Evolutionary conservation across 208 protist genomes (phyloP).

Genomic region (Leishmania braziliensis): DNA sequence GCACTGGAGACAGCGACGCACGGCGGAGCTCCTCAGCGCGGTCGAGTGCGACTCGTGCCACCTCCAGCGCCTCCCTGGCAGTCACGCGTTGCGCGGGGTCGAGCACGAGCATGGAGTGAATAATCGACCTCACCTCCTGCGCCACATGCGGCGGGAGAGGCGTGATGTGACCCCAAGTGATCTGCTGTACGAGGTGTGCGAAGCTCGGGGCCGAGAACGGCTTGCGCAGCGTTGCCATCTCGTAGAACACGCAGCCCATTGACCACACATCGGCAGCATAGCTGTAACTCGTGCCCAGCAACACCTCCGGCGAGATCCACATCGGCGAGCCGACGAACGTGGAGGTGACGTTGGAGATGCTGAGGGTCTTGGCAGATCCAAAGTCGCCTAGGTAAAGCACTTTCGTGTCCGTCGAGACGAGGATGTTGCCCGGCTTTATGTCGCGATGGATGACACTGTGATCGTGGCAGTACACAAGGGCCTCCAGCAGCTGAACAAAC

Average conservation of each 20-base stretch:
- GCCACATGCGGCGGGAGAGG: slow-evolving; percentile 55
- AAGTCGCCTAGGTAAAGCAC: slow-evolving; percentile 87
- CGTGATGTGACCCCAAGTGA: slow-evolving; percentile 67
- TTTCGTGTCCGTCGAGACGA: slow-evolving; percentile 41
- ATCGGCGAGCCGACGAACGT: slow-evolving; percentile 91
- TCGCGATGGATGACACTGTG: slow-evolving; percentile 88
- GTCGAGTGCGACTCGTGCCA: slow-evolving; percentile 16
- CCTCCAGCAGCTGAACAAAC: slow-evolving; percentile 78
- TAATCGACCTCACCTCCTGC: slow-evolving; percentile 43
- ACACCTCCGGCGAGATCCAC: slow-evolving; percentile 95
- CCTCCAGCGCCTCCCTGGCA: slow-evolving; percentile 40
- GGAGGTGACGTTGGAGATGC: slow-evolving; percentile 62
- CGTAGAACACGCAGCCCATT: slow-evolving; percentile 87
- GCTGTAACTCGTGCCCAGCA: slow-evolving; percentile 86
- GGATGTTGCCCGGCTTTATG: slow-evolving; percentile 92
- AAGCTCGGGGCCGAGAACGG: slow-evolving; percentile 80
- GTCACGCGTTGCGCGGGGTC: slow-evolving; percentile 50
- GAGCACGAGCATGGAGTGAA: slow-evolving; percentile 63
- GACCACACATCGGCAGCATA: slow-evolving; percentile 94
- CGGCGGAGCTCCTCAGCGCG: slow-evolving; percentile 17
- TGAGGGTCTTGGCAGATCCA: slow-evolving; percentile 80
- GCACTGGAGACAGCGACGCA: slow-evolving; percentile 8
- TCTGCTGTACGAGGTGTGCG: slow-evolving; percentile 73
- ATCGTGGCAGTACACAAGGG: slow-evolving; percentile 83
- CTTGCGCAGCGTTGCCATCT: slow-evolving; percentile 72